Evolutionary conservation across 169 alveolate species (phyloP).

Genomic region (Plasmodium vinckei): DNA sequence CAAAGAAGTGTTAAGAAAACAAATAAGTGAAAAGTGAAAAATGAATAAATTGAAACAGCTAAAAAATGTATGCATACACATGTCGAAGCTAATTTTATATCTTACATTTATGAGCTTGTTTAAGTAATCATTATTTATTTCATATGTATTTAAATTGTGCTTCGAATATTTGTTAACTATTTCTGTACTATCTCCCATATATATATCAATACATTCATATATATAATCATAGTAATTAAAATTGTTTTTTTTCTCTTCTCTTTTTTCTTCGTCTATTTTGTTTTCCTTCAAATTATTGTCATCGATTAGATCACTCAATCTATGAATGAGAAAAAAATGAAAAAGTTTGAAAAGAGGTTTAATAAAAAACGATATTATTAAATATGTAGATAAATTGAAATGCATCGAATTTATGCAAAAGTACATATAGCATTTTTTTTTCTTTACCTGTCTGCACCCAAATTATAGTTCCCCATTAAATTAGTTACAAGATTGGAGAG

Average conservation of each 20-base stretch:
- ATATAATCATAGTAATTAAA: constrained; percentile 69
- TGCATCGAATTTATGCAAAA: no score
- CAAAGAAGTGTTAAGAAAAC: not conserved
- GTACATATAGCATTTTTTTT: no score
- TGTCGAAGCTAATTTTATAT: not conserved
- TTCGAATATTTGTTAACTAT: constrained; percentile 45
- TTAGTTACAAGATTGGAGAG: constrained; percentile 34
- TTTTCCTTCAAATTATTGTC: constrained; percentile 55
- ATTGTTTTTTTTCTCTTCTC: constrained; percentile 57
- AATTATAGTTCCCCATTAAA: constrained; percentile 27
- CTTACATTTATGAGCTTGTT: constrained; percentile 62
- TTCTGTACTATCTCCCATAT: constrained; percentile 20
- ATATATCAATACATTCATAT: constrained; percentile 72
- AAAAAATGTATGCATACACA: not conserved
- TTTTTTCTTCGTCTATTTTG: constrained; percentile 71
- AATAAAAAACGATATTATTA: no score
- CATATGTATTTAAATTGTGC: constrained; percentile 26
- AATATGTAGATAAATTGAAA: no score
- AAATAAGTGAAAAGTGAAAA: not conserved
- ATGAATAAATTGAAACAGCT: not conserved
- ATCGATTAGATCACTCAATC: constrained; percentile 46
- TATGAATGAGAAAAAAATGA: constrained; percentile 1
- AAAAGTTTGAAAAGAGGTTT: no score
- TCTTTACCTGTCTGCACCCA: constrained; percentile 33
- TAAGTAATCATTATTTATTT: constrained; percentile 55